Evolutionary conservation across 164 flowering plant genomes (phyloP), one percentile per base, ranked within the genome.

Genomic region (Kalanchoe fedtschenkoi): DNA sequence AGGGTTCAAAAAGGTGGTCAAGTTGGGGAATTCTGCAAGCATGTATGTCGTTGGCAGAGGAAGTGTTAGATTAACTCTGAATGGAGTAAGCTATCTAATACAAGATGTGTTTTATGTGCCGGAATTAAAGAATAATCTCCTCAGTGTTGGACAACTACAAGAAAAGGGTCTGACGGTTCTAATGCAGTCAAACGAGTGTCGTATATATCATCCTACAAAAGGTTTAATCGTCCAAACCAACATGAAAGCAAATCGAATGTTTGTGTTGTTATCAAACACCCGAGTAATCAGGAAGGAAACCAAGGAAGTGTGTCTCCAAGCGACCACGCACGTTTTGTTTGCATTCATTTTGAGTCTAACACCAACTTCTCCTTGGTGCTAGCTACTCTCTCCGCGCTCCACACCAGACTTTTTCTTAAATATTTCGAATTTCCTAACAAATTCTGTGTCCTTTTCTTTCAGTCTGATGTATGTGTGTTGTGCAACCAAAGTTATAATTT

Each of bases 121-220:
- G 4, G 59, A 28, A 2, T 21, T 55, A 3, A 28, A 15, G 34
- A 28, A 28, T 16, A 55, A 55, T 28, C 59, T 55, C 3, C 34
- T 55, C 4, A 55, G 59, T 55, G n/a, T 55, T 2, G 59, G 59
- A 4, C 59, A 55, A 28, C 19, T 55, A 5, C 59, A 55, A 32
- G 59, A 55, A 16, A 55, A 14, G n/a, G 34, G 34, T 5, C 14
- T 55, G n/a, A 14, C 34, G 5, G 6, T 55, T 26, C n/a, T 55
- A 55, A 55, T 55, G 4, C 59, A 55, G n/a, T 5, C 6, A 4
- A 16, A 16, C 7, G 33, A 19, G 33, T 55, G 59, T 14, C 6
- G 19, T 5, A 16, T 32, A 4, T 55, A 10, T 55, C 59, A 55
- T 7, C 59, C 33, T 0, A 26, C 13, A 16, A 55, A 16, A 4